These are phyloP conservation scores for Boechera stricta DNA, from an alignment of 345 rosid genomes.

Conservation along the genomic window DNA sequence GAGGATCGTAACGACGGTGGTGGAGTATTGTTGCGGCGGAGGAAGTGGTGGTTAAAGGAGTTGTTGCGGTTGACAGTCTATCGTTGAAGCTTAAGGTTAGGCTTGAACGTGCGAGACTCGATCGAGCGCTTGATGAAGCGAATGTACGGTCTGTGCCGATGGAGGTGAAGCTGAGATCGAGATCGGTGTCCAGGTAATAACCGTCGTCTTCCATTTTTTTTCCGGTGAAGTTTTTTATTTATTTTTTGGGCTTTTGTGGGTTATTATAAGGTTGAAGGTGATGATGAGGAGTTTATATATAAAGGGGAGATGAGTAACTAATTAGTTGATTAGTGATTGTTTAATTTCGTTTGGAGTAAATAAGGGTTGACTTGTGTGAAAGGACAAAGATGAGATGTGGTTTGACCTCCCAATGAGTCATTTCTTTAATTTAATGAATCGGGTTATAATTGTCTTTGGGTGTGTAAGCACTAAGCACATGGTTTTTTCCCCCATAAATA, in stretches of 20 bases:
- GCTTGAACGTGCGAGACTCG: constrained; percentile 67
- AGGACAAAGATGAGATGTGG: constrained; percentile 39
- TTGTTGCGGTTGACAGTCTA: constrained; percentile 53
- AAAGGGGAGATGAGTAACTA: not conserved
- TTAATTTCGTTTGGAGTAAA: constrained; percentile 16
- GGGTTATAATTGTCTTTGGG: constrained; percentile 16
- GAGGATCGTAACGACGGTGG: constrained; percentile 63
- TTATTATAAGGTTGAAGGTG: not conserved
- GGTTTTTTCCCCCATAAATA: not conserved
- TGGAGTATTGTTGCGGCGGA: constrained; percentile 45
- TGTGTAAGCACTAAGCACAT: constrained; percentile 9
- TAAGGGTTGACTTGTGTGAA: constrained; percentile 42
- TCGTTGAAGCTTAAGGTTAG: constrained; percentile 75
- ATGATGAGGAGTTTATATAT: constrained; percentile 20
- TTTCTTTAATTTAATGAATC: constrained; percentile 7
- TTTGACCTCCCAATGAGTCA: constrained; percentile 32
- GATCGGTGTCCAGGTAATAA: constrained; percentile 54
- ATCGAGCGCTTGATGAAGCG: constrained; percentile 65
- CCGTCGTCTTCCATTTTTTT: constrained; percentile 51
- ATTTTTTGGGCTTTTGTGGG: not conserved
- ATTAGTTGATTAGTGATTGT: constrained; percentile 8
- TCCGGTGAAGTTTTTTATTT: not conserved
- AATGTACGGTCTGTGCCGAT: constrained; percentile 61
- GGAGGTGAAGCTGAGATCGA: constrained; percentile 69
- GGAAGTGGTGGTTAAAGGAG: constrained; percentile 38